These are phyloP conservation scores for Buxus sempervirens DNA, from an alignment of 164 flowering plant species.

Conservation along the genomic window DNA sequence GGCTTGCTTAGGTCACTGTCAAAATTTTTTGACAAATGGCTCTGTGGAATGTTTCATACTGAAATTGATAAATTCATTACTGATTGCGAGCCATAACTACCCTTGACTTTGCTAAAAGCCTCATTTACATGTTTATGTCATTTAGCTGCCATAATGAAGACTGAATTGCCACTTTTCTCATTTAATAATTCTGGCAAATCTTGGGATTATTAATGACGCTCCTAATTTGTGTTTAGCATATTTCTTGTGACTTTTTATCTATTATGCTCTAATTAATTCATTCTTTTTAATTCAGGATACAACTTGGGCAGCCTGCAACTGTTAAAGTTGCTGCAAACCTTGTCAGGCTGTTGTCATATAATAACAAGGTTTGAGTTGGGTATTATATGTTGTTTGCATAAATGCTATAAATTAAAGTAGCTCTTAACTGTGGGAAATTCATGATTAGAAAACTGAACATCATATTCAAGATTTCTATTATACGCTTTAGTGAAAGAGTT, in stretches of 20 bases:
- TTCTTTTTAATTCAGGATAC: slow-evolving; percentile 54
- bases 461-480: too few relatives aligned
- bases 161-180: background rate
- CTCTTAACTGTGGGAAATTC: too few relatives aligned
- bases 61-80: too few relatives aligned
- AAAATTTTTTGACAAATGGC: too few relatives aligned
- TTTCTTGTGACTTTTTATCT: background rate
- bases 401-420: too few relatives aligned
- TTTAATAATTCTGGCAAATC: background rate
- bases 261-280: background rate
- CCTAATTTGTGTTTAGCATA: background rate
- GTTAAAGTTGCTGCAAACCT: slow-evolving; percentile 97
- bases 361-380: slow-evolving; percentile 62
- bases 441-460: too few relatives aligned
- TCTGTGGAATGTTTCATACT: too few relatives aligned
- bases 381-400: background rate
- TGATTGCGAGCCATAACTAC: background rate
- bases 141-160: background rate
- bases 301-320: slow-evolving; percentile 93
- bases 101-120: background rate
- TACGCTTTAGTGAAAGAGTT: too few relatives aligned
- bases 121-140: background rate
- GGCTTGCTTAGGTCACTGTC: too few relatives aligned
- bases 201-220: background rate
- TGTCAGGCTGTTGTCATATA: slow-evolving; percentile 66